Percentiles rank a stretch among this genome's conserved stretches.
These are phyloP conservation scores for Dioscorea dumetorum DNA, from an alignment of 106 monocot genomes.

Conservation along the genomic window DNA sequence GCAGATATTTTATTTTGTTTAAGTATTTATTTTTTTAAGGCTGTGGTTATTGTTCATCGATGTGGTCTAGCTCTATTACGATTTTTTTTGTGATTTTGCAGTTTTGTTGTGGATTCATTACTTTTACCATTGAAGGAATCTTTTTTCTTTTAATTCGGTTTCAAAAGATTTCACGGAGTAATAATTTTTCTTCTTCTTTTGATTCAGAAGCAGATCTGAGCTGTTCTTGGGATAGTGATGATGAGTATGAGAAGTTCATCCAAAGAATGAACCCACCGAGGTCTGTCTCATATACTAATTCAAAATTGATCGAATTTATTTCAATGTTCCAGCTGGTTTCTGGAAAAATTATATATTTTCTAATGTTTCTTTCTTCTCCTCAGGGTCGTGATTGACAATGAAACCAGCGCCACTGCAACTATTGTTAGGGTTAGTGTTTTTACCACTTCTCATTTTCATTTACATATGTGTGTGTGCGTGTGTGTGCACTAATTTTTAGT, in stretches of 20 bases:
- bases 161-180: too few species aligned
- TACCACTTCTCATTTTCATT: background rate
- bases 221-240: slow-evolving; percentile 4
- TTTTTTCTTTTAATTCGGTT: too few species aligned
- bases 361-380: background rate
- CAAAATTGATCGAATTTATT: background rate
- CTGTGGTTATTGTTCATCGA: too few species aligned
- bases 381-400: slow-evolving; percentile 9
- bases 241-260: slow-evolving; percentile 8
- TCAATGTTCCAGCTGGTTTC: background rate
- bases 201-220: background rate
- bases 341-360: background rate
- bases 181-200: background rate
- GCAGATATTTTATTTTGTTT: too few species aligned
- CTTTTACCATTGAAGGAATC: too few species aligned
- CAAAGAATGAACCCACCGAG: slow-evolving; percentile 9
- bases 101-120: too few species aligned
- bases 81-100: too few species aligned
- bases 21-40: too few species aligned
- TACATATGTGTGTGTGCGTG: too few species aligned
- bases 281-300: background rate
- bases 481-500: background rate
- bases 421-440: slow-evolving; percentile 1
- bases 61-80: too few species aligned
- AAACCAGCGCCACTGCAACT: slow-evolving; percentile 1